Percentiles rank a stretch among this genome's conserved stretches.
Conservation (phyloP, 768 basidiomycete genomes). For the Tylopilus balloui region DNA sequence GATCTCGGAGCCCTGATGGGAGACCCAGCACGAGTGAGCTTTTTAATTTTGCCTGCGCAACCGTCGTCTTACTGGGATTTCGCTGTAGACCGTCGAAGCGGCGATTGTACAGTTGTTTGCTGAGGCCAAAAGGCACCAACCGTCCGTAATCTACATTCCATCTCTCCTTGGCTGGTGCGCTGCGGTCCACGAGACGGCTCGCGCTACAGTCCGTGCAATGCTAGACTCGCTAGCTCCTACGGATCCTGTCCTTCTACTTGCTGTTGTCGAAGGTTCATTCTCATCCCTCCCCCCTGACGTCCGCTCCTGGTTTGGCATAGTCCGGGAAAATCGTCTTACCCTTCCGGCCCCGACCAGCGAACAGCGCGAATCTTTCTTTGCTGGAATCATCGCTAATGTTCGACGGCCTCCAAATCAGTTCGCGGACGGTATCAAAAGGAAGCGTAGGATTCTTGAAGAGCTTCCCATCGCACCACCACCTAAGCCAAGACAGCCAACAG, state of each 20-base stretch:
- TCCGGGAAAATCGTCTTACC: slow-evolving; percentile 68
- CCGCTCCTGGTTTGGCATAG: slow-evolving; percentile 83
- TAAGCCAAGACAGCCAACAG: slow-evolving; percentile 77
- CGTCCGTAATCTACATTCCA: slow-evolving; percentile 93
- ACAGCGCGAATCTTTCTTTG: slow-evolving; percentile 74
- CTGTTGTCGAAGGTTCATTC: slow-evolving; percentile 78
- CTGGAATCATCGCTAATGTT: slow-evolving; percentile 63
- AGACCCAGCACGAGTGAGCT: slow-evolving; percentile 81
- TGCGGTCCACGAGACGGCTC: slow-evolving; percentile 77
- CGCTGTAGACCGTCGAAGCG: slow-evolving; percentile 74
- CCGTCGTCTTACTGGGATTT: slow-evolving; percentile 1
- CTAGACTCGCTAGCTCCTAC: slow-evolving; percentile 87
- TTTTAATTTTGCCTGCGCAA: neutral
- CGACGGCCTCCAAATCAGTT: slow-evolving; percentile 79
- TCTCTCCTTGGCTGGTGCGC: slow-evolving; percentile 82
- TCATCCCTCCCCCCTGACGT: slow-evolving; percentile 74
- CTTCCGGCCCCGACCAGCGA: slow-evolving; percentile 47
- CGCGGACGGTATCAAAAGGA: slow-evolving; percentile 81
- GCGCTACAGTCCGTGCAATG: slow-evolving; percentile 84
- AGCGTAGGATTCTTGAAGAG: slow-evolving; percentile 78
- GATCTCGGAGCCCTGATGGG: slow-evolving; percentile 86
- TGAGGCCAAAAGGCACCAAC: slow-evolving; percentile 96
- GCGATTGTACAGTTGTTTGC: slow-evolving; percentile 92
- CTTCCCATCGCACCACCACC: slow-evolving; percentile 87
- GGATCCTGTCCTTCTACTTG: slow-evolving; percentile 90